phyloP scores from a whole-genome alignment of 345 rosid genomes.

The Ceriops decandra region DNA sequence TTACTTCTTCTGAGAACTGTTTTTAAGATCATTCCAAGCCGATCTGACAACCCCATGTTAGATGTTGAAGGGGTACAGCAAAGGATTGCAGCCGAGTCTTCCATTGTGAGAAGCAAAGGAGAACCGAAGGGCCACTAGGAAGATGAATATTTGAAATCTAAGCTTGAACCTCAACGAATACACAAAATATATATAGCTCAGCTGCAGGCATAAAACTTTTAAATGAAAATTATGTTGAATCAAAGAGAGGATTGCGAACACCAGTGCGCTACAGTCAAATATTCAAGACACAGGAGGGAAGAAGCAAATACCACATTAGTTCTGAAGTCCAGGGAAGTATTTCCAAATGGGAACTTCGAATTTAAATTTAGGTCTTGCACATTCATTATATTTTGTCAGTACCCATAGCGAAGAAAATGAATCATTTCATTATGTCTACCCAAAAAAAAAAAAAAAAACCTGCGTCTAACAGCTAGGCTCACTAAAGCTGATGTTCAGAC shows the following conservation, averaged over 20 bases:
- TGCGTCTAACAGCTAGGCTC: no score
- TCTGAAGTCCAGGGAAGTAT: conserved; percentile 72
- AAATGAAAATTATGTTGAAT: no score
- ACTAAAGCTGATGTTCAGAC: no score
- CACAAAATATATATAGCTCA: background rate
- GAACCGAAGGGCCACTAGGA: no score
- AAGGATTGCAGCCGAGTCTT: background rate
- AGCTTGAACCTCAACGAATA: no score
- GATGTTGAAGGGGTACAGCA: no score
- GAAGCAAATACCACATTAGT: conserved; percentile 66
- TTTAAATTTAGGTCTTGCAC: conserved; percentile 81
- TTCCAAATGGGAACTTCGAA: conserved; percentile 79
- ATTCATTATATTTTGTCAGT: conserved; percentile 56
- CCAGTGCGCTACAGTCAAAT: background rate
- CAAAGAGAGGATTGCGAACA: background rate
- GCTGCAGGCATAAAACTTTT: background rate
- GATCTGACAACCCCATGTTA: no score
- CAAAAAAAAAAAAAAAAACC: no score
- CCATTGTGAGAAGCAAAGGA: background rate
- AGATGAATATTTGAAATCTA: no score
- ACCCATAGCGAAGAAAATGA: conserved; percentile 40
- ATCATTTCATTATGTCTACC: background rate
- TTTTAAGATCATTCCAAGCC: no score
- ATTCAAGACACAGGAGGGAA: background rate
- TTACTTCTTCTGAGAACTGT: no score